Evolutionary conservation across 108 stramenopile species (phyloP), one percentile per base, ranked within the genome.

Genomic region (Pseudonitzschia multistriata): DNA sequence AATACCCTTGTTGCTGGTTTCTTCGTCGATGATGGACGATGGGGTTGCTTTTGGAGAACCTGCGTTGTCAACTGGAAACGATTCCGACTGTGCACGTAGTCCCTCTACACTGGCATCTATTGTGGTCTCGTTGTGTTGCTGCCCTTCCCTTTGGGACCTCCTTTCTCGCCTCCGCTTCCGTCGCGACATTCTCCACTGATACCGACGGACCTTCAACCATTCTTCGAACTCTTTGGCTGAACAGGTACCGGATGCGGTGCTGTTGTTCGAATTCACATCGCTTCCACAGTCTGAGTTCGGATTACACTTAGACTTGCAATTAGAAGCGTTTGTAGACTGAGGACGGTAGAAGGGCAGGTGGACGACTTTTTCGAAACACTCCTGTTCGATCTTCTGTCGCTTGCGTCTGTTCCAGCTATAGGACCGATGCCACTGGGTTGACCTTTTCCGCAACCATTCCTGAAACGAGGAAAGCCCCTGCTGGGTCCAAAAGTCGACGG

Each of bases 141-240:
- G 10, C 21, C 52, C 17, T 25, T 55, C 54, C 54, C 7, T 62
- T 47, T 42, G 21, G 15, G 50, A 52, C 22, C 21, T 7, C 11
- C 85, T 67, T 39, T 86, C 83, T 49, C 86, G 84, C 56, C 84
- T 87, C 53, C 90, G 67, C 35, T 36, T 59, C 34, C 57, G 10
- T 49, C 88, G 78, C 27, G 30, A 30, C 28, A 92, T 60, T 55
- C 55, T 67, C 90, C 90, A 92, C 36, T 92, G 88, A 52, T 83
- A 78, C 63, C 85, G 83, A 21, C 90, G 75, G 0, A 89, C 83
- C 29, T 64, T 70, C 11, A 92, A 66, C 90, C 90, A 92, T 34
- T 83, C 66, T 14, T 59, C 21, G 42, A 92, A 89, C 33, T 37
- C 57, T 3, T 25, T 14, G 3, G 31, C 57, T 15, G 57, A n/a